Percentiles rank a stretch among this genome's conserved stretches.
Evolutionary conservation across 2,329 filamentous ascomycete species (phyloP).

Genomic region (Claviceps monticola): DNA sequence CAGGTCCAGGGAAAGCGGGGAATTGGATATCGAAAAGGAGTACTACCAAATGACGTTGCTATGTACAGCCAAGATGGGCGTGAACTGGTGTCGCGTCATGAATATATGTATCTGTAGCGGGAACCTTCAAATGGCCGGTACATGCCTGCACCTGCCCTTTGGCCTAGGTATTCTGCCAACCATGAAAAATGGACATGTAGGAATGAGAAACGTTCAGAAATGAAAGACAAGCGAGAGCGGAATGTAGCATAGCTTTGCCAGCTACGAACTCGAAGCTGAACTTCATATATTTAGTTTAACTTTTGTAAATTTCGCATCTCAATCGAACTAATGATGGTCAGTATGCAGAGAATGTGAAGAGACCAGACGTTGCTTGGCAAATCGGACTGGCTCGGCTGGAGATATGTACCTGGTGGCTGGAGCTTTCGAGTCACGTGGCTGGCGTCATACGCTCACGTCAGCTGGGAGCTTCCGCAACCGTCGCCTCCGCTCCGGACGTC

Average conservation of each 20-base stretch:
- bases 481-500: not conserved
- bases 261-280: too few species aligned
- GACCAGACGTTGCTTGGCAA: not conserved
- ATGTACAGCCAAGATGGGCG: not conserved
- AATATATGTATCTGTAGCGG: conserved; percentile 1
- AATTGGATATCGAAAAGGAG: not conserved
- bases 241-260: too few species aligned
- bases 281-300: too few species aligned
- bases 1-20: not conserved
- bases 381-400: not conserved
- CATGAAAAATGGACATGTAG: too few species aligned
- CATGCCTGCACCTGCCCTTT: not conserved
- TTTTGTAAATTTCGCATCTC: too few species aligned
- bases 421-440: conserved; percentile 3
- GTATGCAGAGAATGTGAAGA: too few species aligned
- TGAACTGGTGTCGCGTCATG: not conserved
- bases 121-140: not conserved
- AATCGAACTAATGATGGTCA: too few species aligned
- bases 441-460: conserved; percentile 2
- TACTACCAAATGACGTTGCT: not conserved
- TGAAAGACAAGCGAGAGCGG: too few species aligned
- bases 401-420: not conserved
- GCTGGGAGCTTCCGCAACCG: not conserved
- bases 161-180: not conserved
- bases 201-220: too few species aligned